Base-by-base conservation (phyloP, 768 basidiomycete species). In the Amanita brunnescens region DNA sequence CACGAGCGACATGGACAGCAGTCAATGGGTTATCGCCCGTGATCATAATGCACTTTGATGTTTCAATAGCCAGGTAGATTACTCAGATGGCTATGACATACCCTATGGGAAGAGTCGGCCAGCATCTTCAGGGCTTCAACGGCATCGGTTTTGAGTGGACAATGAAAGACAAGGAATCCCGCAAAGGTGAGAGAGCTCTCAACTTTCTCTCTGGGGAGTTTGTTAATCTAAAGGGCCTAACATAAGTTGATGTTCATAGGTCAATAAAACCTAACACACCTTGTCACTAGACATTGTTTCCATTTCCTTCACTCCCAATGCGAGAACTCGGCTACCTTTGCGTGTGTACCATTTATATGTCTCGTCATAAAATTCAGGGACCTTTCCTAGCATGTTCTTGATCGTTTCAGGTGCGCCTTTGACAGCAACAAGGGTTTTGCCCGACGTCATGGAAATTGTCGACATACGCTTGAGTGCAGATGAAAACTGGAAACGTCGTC, bases 111-210 rank as follows among this genome's bases (percentile, higher is more conserved):
- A 6, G 95, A 91, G 62, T 98, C 95, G 2, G 87, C 84, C 48
- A 99, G 74, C 91, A 95, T 95, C 67, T 88, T 91, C 52, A 99
- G 76, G 0, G 89, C 79, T 54, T 86, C 82, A 9, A 98, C 76
- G 1, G 96, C 96, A 64, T 99, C 96, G 13, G 80, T 67, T 68
- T 99, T 99, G 56, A 99, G 78, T 2, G 96, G 96, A 62, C 94
- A 98, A 62, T 97, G 94, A 81, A 99, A 99, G 18, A 99, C 92
- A 54, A 99, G 73, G 74, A 99, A 99, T 6, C 96, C 96, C n/a
- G 81, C 91, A 60, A 99, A 99, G 2, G 64, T 70, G 41, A 99
- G 74, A 1, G 69, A 63, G 53, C 80, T 81, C 67, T 99, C 96
- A 8, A 91, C 88, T 26, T 80, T 68, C 35, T 90, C 83, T 41